Base-by-base conservation (phyloP, 495 filamentous ascomycete species). In the Xylaria acuta region DNA sequence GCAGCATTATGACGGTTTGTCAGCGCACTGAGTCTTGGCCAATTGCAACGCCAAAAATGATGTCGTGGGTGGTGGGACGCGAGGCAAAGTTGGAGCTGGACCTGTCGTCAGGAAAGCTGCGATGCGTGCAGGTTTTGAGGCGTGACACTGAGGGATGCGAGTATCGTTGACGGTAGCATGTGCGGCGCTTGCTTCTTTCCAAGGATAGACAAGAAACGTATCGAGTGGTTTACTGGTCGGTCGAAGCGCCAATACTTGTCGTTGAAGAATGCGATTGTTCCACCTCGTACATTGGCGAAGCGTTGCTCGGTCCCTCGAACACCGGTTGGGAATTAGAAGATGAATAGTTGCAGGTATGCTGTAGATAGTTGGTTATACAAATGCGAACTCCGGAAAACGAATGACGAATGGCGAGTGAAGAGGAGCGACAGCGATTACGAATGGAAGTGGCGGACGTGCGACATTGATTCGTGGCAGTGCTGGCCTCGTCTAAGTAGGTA, bases 1-100 rank as follows among this genome's bases (percentile, higher is more conserved):
- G 93, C 80, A 98, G 80, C 87, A 89, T 89, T 73, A 69, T 82
- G 82, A 69, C 74, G 69, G 72, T 71, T 69, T 72, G 71, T 66
- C 51, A 76, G 76, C 74, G 73, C 73, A 75, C 76, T 69, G 72
- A 74, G 75, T 70, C 71, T 36, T 53, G 53, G 75, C 62, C 69
- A 78, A 74, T 66, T 69, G 76, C 75, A 72, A 75, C 77, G 76
- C 74, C 49, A 22, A n/a, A 62, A 62, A 67, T 62, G 63, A 47
- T 72, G 5, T 59, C 18, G 40, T 43, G 41, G 47, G 22, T 38
- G 20, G 47, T 22, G 40, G 36, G 30, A 58, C 2, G 18, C 60
- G 60, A 66, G 47, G 14, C 59, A 45, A 49, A 65, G 41, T 49
- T 14, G 27, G 51, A 54, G 62, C 18, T 41, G 6, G 27, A 49